These are phyloP conservation scores for Papiliotrema flavescens DNA, from an alignment of 1,284 basidiomycete species.

Conservation along the genomic window DNA sequence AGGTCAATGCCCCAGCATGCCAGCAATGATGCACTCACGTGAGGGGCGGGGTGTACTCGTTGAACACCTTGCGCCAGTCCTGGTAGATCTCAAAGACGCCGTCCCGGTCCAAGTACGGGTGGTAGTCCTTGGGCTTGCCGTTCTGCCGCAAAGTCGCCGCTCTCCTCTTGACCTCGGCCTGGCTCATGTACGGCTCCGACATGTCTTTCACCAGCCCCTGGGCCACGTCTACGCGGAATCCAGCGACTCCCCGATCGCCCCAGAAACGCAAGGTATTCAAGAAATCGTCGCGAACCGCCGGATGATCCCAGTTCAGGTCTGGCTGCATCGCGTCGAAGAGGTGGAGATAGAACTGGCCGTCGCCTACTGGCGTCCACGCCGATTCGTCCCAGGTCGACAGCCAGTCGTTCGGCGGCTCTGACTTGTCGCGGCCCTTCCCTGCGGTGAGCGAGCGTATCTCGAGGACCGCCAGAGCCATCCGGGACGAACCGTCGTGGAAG, in stretches of 20 bases:
- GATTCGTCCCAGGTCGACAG: slow-evolving; percentile 64
- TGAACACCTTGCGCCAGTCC: slow-evolving; percentile 40
- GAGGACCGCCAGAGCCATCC: too few species aligned
- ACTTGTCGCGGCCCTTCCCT: slow-evolving; percentile 43
- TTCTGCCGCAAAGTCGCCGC: slow-evolving; percentile 11
- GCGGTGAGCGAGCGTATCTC: neutral
- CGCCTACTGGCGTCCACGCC: slow-evolving; percentile 68
- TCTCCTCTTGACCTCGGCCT: slow-evolving; percentile 12
- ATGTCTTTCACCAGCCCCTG: slow-evolving; percentile 23
- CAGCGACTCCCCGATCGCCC: slow-evolving; percentile 67
- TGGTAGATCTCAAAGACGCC: slow-evolving; percentile 35
- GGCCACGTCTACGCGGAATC: slow-evolving; percentile 55
- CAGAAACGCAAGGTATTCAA: slow-evolving; percentile 67
- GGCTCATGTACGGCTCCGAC: slow-evolving; percentile 4
- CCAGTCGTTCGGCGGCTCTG: slow-evolving; percentile 70
- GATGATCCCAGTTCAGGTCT: slow-evolving; percentile 73
- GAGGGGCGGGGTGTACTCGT: slow-evolving; percentile 40
- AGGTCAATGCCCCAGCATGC: neutral
- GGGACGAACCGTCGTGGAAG: slow-evolving; percentile 61
- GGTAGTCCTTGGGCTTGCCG: slow-evolving; percentile 9
- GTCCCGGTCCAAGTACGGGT: slow-evolving; percentile 35
- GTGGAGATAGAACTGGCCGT: slow-evolving; percentile 68
- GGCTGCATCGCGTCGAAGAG: slow-evolving; percentile 67
- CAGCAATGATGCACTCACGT: slow-evolving; percentile 17
- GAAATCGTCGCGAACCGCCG: slow-evolving; percentile 60